phyloP scores from a whole-genome alignment of 371 early-diverging fungal species.

The Zychaea mexicana region DNA sequence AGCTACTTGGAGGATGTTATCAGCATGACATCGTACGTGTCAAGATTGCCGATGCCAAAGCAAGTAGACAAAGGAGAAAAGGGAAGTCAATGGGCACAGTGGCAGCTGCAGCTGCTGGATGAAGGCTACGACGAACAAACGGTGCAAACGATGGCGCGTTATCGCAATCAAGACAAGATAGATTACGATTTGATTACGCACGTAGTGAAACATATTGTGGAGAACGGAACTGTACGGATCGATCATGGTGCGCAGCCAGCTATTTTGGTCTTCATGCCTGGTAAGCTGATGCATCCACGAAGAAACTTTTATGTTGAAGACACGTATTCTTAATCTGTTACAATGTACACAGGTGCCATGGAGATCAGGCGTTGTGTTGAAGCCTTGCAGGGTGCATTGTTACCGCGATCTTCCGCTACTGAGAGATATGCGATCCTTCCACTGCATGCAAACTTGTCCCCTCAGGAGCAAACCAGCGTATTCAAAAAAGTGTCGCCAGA shows the following conservation, averaged over 20 bases:
- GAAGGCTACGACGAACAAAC: constrained; percentile 52
- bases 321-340: constrained; percentile 1
- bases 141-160: constrained; percentile 40
- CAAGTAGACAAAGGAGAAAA: constrained; percentile 28
- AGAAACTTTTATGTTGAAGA: too few species aligned
- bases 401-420: too few species aligned
- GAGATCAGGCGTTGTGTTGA: constrained; percentile 76
- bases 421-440: constrained; percentile 52
- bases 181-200: constrained; percentile 71
- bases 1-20: constrained; percentile 65
- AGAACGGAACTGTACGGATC: constrained; percentile 38
- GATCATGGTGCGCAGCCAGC: constrained; percentile 44
- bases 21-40: constrained; percentile 43
- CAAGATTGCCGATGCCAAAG: constrained; percentile 35
- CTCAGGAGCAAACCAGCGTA: constrained; percentile 69
- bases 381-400: constrained; percentile 33
- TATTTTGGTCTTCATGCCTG: constrained; percentile 80
- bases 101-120: constrained; percentile 47
- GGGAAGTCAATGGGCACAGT: constrained; percentile 38
- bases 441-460: constrained; percentile 79
- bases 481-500: constrained; percentile 59
- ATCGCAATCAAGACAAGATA: constrained; percentile 58
- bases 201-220: constrained; percentile 61
- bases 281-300: too few species aligned
- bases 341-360: constrained; percentile 62